Percentiles rank a stretch among this genome's conserved stretches.
Evolutionary conservation across 495 filamentous ascomycete species (phyloP).

Genomic region (Podospora conica): DNA sequence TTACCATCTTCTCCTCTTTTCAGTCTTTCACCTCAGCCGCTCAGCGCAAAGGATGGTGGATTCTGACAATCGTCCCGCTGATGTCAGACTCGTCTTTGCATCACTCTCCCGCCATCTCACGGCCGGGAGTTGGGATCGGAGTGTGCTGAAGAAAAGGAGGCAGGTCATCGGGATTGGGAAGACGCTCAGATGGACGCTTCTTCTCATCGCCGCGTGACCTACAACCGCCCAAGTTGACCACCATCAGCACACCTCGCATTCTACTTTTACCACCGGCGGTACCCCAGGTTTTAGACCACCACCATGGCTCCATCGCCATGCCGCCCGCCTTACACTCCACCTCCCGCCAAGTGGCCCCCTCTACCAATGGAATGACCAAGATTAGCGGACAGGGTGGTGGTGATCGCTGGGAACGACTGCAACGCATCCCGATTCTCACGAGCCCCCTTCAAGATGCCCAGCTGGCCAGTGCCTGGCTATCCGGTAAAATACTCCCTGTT

Average conservation of each 20-base stretch:
- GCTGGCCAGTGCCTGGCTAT: not conserved
- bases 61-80: not conserved
- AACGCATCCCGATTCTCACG: not conserved
- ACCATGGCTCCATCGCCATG: not conserved
- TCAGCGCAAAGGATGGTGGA: not conserved
- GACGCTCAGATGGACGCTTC: no score
- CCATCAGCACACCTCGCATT: not conserved
- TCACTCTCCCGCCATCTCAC: not conserved
- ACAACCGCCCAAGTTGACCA: constrained; percentile 8
- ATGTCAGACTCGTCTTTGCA: not conserved
- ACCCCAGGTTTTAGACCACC: not conserved
- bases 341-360: not conserved
- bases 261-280: not conserved
- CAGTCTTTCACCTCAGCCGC: not conserved
- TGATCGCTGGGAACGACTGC: not conserved
- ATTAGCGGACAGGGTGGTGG: constrained; percentile 4
- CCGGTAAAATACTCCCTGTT: constrained; percentile 7
- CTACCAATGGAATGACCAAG: not conserved
- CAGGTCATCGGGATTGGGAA: not conserved
- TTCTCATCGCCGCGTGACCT: not conserved
- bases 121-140: not conserved
- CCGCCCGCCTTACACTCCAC: not conserved
- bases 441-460: not conserved
- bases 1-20: not conserved
- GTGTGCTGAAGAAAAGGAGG: not conserved